Evolutionary conservation across 805 yeast genomes (phyloP).

Genomic region (Nakazawaea ambrosiae): DNA sequence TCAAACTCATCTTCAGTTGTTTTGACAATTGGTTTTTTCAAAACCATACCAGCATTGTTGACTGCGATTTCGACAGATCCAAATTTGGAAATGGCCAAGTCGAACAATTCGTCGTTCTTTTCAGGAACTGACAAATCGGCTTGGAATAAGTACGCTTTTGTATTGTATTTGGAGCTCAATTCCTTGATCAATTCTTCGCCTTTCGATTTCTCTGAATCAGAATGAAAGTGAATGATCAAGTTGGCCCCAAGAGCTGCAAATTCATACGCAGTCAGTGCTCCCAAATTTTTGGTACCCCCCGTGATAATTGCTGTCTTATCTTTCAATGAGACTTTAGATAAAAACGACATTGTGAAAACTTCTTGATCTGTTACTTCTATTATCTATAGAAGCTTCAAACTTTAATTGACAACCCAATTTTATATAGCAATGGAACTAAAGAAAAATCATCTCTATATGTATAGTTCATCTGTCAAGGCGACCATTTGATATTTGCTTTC

Average conservation of each 20-base stretch:
- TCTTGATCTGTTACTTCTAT: no score
- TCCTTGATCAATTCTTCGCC: slow-evolving; percentile 31
- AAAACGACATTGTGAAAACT: slow-evolving; percentile 10
- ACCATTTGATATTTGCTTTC: no score
- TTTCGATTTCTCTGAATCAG: slow-evolving; percentile 27
- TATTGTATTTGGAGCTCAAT: slow-evolving; percentile 27
- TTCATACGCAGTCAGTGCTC: slow-evolving; percentile 44
- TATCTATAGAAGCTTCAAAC: no score
- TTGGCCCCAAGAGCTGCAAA: slow-evolving; percentile 49
- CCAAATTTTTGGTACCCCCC: slow-evolving; percentile 60
- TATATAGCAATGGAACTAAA: no score
- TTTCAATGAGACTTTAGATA: slow-evolving; percentile 19
- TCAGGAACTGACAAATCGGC: slow-evolving; percentile 35
- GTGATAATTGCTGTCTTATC: slow-evolving; percentile 51
- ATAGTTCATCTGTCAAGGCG: no score
- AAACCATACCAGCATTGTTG: slow-evolving; percentile 60
- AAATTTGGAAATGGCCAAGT: slow-evolving; percentile 32
- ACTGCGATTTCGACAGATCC: slow-evolving; percentile 57
- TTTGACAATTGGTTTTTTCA: slow-evolving; percentile 53
- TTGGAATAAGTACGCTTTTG: slow-evolving; percentile 35
- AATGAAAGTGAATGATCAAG: slow-evolving; percentile 49
- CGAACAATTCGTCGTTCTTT: slow-evolving; percentile 38
- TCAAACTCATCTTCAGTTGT: slow-evolving; percentile 49
- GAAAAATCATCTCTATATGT: no score
- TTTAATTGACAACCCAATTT: no score